Percentiles rank a stretch among this genome's conserved stretches.
Evolutionary conservation across 306 rosid species (phyloP).

Genomic region (Dalbergia cultrata): DNA sequence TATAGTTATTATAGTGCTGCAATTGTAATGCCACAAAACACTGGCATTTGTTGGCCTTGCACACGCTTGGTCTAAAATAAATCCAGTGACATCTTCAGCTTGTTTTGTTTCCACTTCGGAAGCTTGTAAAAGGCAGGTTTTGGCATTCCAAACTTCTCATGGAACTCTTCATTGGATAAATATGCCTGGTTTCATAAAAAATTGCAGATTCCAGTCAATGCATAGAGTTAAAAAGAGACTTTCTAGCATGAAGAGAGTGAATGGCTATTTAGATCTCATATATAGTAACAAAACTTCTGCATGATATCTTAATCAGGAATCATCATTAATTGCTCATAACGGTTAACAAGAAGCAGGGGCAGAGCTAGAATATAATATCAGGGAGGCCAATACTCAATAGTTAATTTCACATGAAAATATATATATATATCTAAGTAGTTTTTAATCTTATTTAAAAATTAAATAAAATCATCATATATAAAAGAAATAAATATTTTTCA

Average conservation of each 20-base stretch:
- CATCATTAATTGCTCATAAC: neutral
- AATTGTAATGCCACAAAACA: conserved; percentile 30
- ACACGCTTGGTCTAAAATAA: conserved; percentile 60
- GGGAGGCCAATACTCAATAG: too few species aligned
- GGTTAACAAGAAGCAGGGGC: neutral
- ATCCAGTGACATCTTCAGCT: conserved; percentile 80
- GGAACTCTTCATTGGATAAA: conserved; percentile 84
- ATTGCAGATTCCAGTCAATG: conserved; percentile 29
- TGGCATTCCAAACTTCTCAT: conserved; percentile 71
- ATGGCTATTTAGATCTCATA: conserved; percentile 12
- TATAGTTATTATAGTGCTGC: neutral
- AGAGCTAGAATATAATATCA: too few species aligned
- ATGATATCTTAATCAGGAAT: conserved; percentile 1
- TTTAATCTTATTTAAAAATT: too few species aligned
- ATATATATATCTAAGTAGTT: too few species aligned
- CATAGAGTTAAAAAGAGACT: neutral
- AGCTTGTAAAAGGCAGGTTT: conserved; percentile 77
- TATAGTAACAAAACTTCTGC: neutral
- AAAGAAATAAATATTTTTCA: too few species aligned
- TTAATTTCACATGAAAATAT: too few species aligned
- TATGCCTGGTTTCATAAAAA: conserved; percentile 71
- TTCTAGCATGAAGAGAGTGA: neutral
- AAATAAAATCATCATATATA: too few species aligned
- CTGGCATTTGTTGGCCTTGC: conserved; percentile 25
- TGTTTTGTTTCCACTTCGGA: conserved; percentile 97